Percentiles rank a stretch among this genome's conserved stretches.
Evolutionary conservation across 495 filamentous ascomycete species (phyloP).

Genomic region (Lindgomyces ingoldianus): DNA sequence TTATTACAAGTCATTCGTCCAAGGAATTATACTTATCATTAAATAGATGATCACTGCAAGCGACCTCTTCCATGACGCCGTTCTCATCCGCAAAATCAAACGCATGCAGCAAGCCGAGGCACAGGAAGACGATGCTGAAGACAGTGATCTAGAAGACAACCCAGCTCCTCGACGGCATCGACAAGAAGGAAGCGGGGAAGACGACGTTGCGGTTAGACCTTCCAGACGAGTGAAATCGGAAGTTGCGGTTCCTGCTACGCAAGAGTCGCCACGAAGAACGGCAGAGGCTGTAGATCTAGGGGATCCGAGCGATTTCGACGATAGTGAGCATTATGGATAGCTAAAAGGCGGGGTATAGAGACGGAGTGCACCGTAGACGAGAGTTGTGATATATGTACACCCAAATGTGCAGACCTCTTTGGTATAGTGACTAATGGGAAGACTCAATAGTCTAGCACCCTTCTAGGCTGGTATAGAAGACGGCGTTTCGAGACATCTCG

Average conservation of each 20-base stretch:
- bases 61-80: constrained; percentile 45
- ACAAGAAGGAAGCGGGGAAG: constrained; percentile 8
- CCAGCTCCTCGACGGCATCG: background rate
- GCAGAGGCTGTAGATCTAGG: constrained; percentile 16
- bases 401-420: too few species aligned
- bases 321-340: too few species aligned
- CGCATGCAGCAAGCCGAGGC: constrained; percentile 41
- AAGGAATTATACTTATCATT: background rate
- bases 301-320: constrained; percentile 32
- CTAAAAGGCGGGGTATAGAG: too few species aligned
- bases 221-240: background rate
- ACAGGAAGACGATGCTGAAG: constrained; percentile 43
- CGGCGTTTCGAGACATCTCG: too few species aligned
- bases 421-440: too few species aligned
- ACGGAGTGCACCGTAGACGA: background rate
- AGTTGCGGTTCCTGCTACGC: constrained; percentile 1
- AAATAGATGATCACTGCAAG: constrained; percentile 39
- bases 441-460: too few species aligned
- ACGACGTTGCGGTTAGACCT: background rate
- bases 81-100: constrained; percentile 46
- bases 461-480: too few species aligned
- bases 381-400: too few species aligned
- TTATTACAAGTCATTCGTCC: background rate
- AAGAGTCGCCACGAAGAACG: background rate
- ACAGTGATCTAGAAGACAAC: constrained; percentile 35